Conservation (phyloP, 176 grass and related monocot genomes). For the Aegilops umbellulata region DNA sequence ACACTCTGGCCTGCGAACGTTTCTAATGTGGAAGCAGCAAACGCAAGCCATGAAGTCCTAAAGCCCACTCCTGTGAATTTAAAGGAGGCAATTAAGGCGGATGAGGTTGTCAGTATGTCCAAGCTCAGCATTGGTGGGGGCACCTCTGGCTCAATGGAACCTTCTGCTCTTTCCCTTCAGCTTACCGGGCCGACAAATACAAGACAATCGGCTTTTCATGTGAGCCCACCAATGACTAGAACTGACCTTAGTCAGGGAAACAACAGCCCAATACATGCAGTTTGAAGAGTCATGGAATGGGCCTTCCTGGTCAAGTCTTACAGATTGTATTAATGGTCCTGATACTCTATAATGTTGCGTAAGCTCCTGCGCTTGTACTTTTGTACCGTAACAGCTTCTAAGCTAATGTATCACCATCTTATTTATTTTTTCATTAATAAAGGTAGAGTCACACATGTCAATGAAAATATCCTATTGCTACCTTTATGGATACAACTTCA, state of each 20-base stretch:
- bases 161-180: slow-evolving; percentile 67
- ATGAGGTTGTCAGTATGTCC: slow-evolving; percentile 76
- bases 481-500: background rate
- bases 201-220: slow-evolving; percentile 76
- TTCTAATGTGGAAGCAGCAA: slow-evolving; percentile 31
- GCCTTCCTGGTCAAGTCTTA: slow-evolving; percentile 15
- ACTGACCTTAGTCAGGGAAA: slow-evolving; percentile 70
- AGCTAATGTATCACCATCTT: slow-evolving; percentile 33
- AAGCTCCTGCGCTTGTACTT: slow-evolving; percentile 24
- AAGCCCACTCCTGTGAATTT: slow-evolving; percentile 61
- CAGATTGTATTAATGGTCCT: slow-evolving; percentile 12
- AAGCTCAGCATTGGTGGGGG: slow-evolving; percentile 77
- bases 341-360: slow-evolving; percentile 19
- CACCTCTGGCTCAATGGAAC: slow-evolving; percentile 33
- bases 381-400: slow-evolving; percentile 33
- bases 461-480: background rate
- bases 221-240: slow-evolving; percentile 41
- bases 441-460: slow-evolving; percentile 27
- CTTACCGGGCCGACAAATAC: slow-evolving; percentile 49
- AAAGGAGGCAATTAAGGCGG: slow-evolving; percentile 54
- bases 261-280: slow-evolving; percentile 73
- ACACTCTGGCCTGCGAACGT: slow-evolving; percentile 47
- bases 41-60: slow-evolving; percentile 48
- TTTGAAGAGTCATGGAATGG: slow-evolving; percentile 46
- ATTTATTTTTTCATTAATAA: slow-evolving; percentile 19